Conservation (phyloP, 306 rosid genomes). For the Acacia melanoxylon region DNA sequence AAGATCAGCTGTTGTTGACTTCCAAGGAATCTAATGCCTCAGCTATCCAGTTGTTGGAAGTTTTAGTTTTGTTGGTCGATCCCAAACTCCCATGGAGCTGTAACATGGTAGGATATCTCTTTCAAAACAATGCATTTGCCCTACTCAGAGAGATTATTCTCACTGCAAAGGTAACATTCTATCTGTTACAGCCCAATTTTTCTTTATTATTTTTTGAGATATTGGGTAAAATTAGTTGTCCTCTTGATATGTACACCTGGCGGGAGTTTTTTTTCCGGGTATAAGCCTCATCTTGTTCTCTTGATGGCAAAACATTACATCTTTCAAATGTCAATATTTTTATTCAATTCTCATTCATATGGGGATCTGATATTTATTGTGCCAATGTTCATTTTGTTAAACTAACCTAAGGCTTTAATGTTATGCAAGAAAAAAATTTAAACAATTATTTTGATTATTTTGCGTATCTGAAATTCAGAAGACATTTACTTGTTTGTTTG, state of each 20-base stretch:
- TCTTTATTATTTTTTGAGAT: constrained; percentile 10
- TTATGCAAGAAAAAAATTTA: neutral
- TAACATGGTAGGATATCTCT: constrained; percentile 62
- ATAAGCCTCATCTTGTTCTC: neutral
- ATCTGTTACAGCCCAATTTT: neutral
- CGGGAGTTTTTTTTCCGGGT: constrained; percentile 7
- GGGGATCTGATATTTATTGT: neutral
- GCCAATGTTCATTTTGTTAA: neutral
- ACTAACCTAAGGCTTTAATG: neutral
- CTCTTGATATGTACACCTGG: neutral
- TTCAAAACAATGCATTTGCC: constrained; percentile 64
- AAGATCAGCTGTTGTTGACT: constrained; percentile 64
- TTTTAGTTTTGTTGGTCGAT: constrained; percentile 64
- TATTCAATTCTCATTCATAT: neutral
- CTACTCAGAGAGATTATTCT: constrained; percentile 75
- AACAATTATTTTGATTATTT: neutral
- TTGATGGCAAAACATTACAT: neutral
- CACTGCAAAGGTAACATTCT: constrained; percentile 65
- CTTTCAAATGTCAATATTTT: neutral
- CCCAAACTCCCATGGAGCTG: constrained; percentile 90
- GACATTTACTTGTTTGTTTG: neutral
- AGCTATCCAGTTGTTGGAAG: constrained; percentile 65
- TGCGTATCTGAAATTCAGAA: neutral
- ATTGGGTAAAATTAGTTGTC: neutral
- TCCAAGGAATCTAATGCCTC: constrained; percentile 51